Base-by-base conservation (phyloP, 164 flowering plant species). In the Sedum album region DNA sequence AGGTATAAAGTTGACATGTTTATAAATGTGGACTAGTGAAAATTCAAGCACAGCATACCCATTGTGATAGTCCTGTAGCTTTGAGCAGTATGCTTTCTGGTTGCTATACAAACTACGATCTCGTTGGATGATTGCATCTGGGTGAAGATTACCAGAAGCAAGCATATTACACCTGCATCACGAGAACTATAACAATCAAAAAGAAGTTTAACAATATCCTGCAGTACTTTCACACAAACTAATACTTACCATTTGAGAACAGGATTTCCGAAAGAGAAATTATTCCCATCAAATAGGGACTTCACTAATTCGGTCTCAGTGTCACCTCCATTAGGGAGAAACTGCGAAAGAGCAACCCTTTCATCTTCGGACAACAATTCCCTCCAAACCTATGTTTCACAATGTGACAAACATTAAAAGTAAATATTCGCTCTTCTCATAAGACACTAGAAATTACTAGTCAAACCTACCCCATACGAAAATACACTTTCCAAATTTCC, bases 231-330 rank as follows among this genome's bases (percentile, higher is more conserved):
- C n/a, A n/a, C n/a, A n/a, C 30, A 42, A 66, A 2, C 26, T 26
- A 51, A 28, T 30, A 82, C 86, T 81, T 81, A 74, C 98, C 98
- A 93, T 69, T 80, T 78, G 13, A 80, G 69, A 70, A 86, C 83
- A 68, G 92, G 94, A 76, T 87, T 93, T 71, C 98, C 97, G 75
- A 90, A 93, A 71, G 85, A 82, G 67, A 88, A 74, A 76, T 90
- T 88, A 30, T 83, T 84, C 76, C 92, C 92, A 11, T 66, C 62
- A 74, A 93, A 87, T 80, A 93, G 76, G 51, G 81, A 72, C 70
- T 75, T 77, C 70, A 93, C 79, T 71, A 79, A 76, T 60, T 82
- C 51, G n/a, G n/a, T n/a, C 67, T 84, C 82, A 21, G 73, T 73
- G 38, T 84, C 84, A 31, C 36, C 51, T 60, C 79, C 91, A 72